Evolutionary conservation across 768 basidiomycete species (phyloP).

Genomic region (Lactarius pseudohatsudake): DNA sequence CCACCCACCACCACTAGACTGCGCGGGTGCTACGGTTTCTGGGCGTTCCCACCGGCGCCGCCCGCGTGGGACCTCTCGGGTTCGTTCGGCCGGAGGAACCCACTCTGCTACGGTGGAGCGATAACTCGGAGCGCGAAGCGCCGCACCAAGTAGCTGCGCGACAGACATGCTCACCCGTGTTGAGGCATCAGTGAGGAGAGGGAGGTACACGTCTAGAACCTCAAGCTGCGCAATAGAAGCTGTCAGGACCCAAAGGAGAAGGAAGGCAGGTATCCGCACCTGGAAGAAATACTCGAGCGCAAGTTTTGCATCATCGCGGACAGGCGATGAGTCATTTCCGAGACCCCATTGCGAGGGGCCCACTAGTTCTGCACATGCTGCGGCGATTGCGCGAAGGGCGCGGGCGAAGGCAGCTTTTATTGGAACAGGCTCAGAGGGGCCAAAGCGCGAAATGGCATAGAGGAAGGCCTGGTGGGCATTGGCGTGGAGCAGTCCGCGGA

Average conservation of each 20-base stretch:
- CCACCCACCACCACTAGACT: slow-evolving; percentile 50
- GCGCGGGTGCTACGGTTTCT: slow-evolving; percentile 41
- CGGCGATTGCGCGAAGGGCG: slow-evolving; percentile 57
- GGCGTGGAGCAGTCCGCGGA: slow-evolving; percentile 54
- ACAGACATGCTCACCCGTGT: slow-evolving; percentile 48
- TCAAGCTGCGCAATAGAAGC: slow-evolving; percentile 43
- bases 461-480: slow-evolving; percentile 62
- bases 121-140: slow-evolving; percentile 51
- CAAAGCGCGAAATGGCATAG: slow-evolving; percentile 55
- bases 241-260: slow-evolving; percentile 10
- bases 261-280: slow-evolving; percentile 37
- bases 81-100: slow-evolving; percentile 57
- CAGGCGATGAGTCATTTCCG: slow-evolving; percentile 42
- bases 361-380: slow-evolving; percentile 62
- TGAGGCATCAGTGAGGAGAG: slow-evolving; percentile 51
- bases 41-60: slow-evolving; percentile 77
- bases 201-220: slow-evolving; percentile 65
- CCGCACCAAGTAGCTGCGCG: slow-evolving; percentile 56
- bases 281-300: slow-evolving; percentile 62
- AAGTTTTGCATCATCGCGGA: slow-evolving; percentile 51
- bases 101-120: slow-evolving; percentile 57
- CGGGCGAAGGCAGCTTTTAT: slow-evolving; percentile 62
- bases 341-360: slow-evolving; percentile 73
- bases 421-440: slow-evolving; percentile 38
- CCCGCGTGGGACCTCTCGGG: slow-evolving; percentile 49